Evolutionary conservation across 106 monocot genomes (phyloP).

Genomic region (Dendrobium officinale): DNA sequence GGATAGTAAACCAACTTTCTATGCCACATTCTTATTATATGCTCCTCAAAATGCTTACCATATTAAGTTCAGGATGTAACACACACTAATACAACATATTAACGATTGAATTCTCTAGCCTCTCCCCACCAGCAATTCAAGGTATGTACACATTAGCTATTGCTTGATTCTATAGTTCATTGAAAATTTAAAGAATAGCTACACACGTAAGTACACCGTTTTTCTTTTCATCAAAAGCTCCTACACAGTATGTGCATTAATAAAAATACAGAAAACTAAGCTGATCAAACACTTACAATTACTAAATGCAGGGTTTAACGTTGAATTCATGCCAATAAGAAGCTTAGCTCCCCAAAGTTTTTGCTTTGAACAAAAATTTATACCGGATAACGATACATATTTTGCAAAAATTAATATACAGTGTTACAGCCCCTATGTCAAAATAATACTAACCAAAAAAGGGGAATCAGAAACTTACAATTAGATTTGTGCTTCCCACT

Average conservation of each 20-base stretch:
- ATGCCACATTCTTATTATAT: neutral
- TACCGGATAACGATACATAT: neutral
- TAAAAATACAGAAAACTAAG: neutral
- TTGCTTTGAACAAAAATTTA: neutral
- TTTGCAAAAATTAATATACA: neutral
- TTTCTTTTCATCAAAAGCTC: neutral
- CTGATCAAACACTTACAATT: neutral
- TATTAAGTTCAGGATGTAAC: neutral
- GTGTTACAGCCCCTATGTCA: neutral
- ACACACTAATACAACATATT: neutral
- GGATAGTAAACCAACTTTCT: no score
- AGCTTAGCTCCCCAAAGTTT: neutral
- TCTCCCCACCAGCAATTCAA: neutral
- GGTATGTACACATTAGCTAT: no score
- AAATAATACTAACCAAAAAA: neutral
- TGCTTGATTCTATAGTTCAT: no score
- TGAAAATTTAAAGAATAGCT: neutral
- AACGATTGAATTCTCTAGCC: neutral
- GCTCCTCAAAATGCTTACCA: neutral
- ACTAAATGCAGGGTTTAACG: neutral
- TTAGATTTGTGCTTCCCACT: slow-evolving; percentile 88
- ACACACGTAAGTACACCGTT: neutral
- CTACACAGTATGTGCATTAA: neutral
- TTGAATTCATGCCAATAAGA: neutral
- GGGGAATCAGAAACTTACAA: slow-evolving; percentile 45